phyloP scores from a whole-genome alignment of 2,329 filamentous ascomycete species.

The Pochonia chlamydosporia region DNA sequence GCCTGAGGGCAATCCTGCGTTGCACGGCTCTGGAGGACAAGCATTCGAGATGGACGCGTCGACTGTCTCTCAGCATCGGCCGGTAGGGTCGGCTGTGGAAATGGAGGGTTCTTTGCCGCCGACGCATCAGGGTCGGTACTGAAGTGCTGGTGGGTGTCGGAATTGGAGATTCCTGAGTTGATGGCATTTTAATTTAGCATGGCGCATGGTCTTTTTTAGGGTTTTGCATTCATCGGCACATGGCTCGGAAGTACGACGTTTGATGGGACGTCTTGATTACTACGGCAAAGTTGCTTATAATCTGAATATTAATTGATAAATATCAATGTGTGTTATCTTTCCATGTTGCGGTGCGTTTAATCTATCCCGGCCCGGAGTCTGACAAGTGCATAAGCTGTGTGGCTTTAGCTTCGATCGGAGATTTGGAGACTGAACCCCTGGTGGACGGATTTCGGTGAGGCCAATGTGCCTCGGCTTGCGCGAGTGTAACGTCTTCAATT shows the following conservation, averaged over 20 bases:
- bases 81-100: slow-evolving; percentile 2
- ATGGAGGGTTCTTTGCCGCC: slow-evolving; percentile 10
- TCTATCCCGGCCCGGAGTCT: not conserved
- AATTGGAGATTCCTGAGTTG: not conserved
- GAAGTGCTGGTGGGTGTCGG: not conserved
- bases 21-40: not conserved
- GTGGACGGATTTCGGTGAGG: too few species aligned
- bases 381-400: too few species aligned
- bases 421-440: too few species aligned
- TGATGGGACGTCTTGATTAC: too few species aligned
- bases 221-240: too few species aligned
- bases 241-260: too few species aligned
- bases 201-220: too few species aligned
- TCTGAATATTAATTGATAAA: not conserved
- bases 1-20: not conserved
- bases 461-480: too few species aligned
- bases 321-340: not conserved
- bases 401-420: too few species aligned
- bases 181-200: not conserved
- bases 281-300: too few species aligned
- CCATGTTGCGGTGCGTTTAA: not conserved
- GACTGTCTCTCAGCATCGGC: not conserved
- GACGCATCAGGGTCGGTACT: not conserved
- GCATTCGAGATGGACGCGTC: slow-evolving; percentile 14
- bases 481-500: too few species aligned